These are phyloP conservation scores for Cystofilobasidium macerans DNA, from an alignment of 768 basidiomycete genomes.

Conservation along the genomic window DNA sequence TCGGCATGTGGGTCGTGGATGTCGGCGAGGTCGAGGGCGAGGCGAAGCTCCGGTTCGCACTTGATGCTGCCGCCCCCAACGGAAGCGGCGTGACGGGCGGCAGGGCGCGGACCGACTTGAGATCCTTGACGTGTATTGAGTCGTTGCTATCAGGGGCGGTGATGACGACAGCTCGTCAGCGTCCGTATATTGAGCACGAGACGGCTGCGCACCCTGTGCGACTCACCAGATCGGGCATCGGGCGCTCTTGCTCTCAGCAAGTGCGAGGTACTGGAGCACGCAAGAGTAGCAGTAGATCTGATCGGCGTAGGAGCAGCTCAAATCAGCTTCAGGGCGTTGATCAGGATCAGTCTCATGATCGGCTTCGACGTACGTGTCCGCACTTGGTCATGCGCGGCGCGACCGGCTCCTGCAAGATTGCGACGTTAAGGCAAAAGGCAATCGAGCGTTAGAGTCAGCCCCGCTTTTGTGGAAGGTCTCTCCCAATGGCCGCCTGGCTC, in stretches of 20 bases:
- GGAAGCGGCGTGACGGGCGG: not conserved
- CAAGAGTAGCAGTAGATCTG: slow-evolving; percentile 26
- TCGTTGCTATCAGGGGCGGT: slow-evolving; percentile 41
- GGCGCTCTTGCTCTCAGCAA: slow-evolving; percentile 72
- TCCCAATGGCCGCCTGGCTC: no score
- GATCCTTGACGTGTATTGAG: slow-evolving; percentile 74
- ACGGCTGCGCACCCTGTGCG: not conserved
- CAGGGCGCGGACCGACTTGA: slow-evolving; percentile 57
- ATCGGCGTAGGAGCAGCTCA: not conserved
- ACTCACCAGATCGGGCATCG: slow-evolving; percentile 85
- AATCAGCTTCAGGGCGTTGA: not conserved
- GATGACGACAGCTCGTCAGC: not conserved
- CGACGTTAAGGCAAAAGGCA: no score
- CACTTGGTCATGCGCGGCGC: slow-evolving; percentile 68
- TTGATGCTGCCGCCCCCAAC: not conserved
- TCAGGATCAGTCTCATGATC: no score
- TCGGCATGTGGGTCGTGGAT: slow-evolving; percentile 15
- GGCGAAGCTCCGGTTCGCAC: not conserved
- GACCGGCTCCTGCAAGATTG: slow-evolving; percentile 18
- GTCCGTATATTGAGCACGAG: not conserved
- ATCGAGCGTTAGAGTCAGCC: no score
- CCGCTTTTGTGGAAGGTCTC: no score
- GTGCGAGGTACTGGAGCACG: slow-evolving; percentile 65
- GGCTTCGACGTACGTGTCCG: slow-evolving; percentile 68
- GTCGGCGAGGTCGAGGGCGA: not conserved